Percentiles rank a stretch among this genome's conserved stretches.
Conservation (phyloP, 306 rosid species). For the Herpetospermum pedunculosum region DNA sequence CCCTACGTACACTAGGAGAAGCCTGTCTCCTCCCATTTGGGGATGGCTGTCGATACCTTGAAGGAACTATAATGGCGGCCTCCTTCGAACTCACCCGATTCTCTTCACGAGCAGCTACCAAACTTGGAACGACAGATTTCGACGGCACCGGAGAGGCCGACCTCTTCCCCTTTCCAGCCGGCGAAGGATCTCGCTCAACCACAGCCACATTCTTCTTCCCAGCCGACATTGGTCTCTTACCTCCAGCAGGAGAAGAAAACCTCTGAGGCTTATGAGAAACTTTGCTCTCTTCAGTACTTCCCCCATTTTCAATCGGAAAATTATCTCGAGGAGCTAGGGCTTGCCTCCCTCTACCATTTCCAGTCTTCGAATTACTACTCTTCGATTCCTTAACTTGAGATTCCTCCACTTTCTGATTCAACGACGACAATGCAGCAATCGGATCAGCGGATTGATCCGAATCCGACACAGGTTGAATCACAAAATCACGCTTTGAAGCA, state of each 20-base stretch:
- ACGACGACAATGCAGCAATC: constrained; percentile 41
- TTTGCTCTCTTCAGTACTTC: constrained; percentile 17
- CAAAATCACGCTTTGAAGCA: constrained; percentile 45
- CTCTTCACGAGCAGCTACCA: constrained; percentile 64
- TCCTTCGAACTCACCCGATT: constrained; percentile 46
- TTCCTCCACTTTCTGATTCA: constrained; percentile 25
- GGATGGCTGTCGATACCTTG: constrained; percentile 86
- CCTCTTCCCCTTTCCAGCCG: constrained; percentile 59
- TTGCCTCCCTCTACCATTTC: constrained; percentile 34
- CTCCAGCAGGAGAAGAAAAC: constrained; percentile 74
- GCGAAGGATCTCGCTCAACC: constrained; percentile 74
- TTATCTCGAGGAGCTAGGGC: constrained; percentile 68
- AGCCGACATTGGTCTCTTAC: constrained; percentile 43
- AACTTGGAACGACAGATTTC: constrained; percentile 80
- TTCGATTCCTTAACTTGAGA: constrained; percentile 13
- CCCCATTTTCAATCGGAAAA: constrained; percentile 15
- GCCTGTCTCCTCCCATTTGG: constrained; percentile 73
- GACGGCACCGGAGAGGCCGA: constrained; percentile 90
- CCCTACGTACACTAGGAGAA: constrained; percentile 56
- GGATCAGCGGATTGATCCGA: constrained; percentile 55
- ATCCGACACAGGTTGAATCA: constrained; percentile 66
- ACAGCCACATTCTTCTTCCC: constrained; percentile 30
- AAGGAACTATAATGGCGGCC: constrained; percentile 77
- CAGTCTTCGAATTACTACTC: constrained; percentile 14
- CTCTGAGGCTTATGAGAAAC: constrained; percentile 34